Evolutionary conservation across 768 basidiomycete genomes (phyloP).

Genomic region (Boletus sensibilis): DNA sequence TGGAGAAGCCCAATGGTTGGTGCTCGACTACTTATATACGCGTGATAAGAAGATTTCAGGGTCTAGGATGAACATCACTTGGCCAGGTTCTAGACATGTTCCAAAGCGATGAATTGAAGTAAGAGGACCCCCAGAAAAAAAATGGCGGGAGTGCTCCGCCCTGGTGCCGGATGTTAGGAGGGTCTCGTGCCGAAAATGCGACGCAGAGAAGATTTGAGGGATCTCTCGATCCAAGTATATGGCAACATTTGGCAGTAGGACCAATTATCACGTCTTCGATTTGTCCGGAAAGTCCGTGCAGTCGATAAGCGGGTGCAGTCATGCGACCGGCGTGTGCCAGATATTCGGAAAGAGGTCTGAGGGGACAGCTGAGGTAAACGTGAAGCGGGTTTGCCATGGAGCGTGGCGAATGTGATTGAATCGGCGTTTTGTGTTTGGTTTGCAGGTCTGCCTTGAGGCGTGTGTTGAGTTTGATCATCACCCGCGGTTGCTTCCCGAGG

Average conservation of each 20-base stretch:
- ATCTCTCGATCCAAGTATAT: conserved; percentile 8
- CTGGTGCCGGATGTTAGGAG: conserved; percentile 16
- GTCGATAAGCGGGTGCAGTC: conserved; percentile 18
- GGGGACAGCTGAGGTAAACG: conserved; percentile 32
- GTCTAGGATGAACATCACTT: conserved; percentile 16
- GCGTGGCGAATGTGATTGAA: conserved; percentile 19
- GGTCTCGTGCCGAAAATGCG: conserved; percentile 21
- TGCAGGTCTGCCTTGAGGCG: conserved; percentile 33
- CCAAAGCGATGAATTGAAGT: conserved; percentile 32
- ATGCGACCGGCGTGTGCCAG: conserved; percentile 7
- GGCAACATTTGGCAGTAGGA: conserved; percentile 6
- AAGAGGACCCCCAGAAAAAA: conserved; percentile 34
- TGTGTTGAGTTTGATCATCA: conserved; percentile 23
- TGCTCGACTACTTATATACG: conserved; percentile 27
- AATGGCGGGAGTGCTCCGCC: conserved; percentile 13
- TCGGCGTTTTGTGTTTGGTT: conserved; percentile 26
- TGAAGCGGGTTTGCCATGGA: conserved; percentile 13
- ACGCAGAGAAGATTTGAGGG: conserved; percentile 15
- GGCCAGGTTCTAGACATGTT: conserved; percentile 24
- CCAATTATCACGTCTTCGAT: conserved; percentile 34
- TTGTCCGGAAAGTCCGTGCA: conserved; percentile 28
- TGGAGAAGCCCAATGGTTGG: conserved; percentile 1
- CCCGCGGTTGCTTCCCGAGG: conserved; percentile 25
- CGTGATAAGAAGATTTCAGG: conserved; percentile 21
- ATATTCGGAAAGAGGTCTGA: conserved; percentile 6